phyloP scores from a whole-genome alignment of 257 asterid species.

The Solanum sejunctum region DNA sequence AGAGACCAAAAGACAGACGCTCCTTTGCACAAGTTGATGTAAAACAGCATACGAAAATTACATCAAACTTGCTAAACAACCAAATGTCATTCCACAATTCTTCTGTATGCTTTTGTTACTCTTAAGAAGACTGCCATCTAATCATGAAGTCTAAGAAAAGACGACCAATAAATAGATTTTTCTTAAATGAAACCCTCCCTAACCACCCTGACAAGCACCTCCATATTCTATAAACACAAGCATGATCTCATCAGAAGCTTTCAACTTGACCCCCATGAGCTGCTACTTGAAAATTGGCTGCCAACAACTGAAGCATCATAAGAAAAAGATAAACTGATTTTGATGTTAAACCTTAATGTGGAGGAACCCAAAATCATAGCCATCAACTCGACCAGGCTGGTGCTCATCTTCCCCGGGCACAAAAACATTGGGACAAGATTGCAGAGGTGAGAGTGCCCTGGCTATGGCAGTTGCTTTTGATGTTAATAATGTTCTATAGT shows the following conservation, averaged over 20 bases:
- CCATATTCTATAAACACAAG: not conserved
- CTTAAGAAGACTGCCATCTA: not conserved
- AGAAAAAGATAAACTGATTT: not conserved
- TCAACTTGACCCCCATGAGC: not conserved
- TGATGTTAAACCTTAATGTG: slow-evolving; percentile 66
- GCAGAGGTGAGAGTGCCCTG: slow-evolving; percentile 67
- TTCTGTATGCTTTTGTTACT: not conserved
- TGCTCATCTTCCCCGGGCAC: slow-evolving; percentile 91
- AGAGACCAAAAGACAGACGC: not conserved
- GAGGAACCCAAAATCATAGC: slow-evolving; percentile 93
- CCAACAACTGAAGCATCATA: not conserved
- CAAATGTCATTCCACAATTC: not conserved
- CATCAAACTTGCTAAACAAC: not conserved
- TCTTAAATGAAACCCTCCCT: not conserved
- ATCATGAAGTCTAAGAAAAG: not conserved
- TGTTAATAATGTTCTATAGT: slow-evolving; percentile 79
- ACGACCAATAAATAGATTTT: not conserved
- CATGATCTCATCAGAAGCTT: not conserved
- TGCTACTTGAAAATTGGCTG: not conserved
- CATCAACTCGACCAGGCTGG: slow-evolving; percentile 62
- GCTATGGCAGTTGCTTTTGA: slow-evolving; percentile 89
- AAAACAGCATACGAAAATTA: not conserved
- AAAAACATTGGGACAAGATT: slow-evolving; percentile 58
- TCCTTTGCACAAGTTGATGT: not conserved
- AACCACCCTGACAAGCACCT: not conserved